Conservation (phyloP, 306 rosid species). For the Macrotyloma uniflorum region DNA sequence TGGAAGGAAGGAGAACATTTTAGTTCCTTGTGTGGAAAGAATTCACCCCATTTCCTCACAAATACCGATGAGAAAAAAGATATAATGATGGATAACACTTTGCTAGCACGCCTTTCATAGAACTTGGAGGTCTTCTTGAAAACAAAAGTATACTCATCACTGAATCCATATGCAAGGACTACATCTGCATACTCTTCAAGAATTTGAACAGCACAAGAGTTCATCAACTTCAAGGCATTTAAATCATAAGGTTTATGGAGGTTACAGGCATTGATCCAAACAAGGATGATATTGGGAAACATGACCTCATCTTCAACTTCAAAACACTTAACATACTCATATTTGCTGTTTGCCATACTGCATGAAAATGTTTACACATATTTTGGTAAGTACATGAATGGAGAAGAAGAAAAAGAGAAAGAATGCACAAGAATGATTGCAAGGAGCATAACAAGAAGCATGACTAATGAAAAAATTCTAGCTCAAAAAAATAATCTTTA, state of each 20-base stretch:
- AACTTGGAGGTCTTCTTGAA: slow-evolving; percentile 76
- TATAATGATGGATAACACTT: slow-evolving; percentile 65
- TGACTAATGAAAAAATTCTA: no score
- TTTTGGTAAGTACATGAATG: no score
- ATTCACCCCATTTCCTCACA: slow-evolving; percentile 65
- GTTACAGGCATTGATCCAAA: slow-evolving; percentile 57
- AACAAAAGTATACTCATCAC: slow-evolving; percentile 72
- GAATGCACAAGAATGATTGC: no score
- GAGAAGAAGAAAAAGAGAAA: no score
- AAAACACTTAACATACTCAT: slow-evolving; percentile 79
- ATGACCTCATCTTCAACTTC: slow-evolving; percentile 77
- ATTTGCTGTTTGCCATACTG: slow-evolving; percentile 77
- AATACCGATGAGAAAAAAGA: slow-evolving; percentile 74
- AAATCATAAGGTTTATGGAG: slow-evolving; percentile 67
- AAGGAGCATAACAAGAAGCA: no score
- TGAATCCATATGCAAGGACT: slow-evolving; percentile 74
- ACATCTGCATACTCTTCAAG: slow-evolving; percentile 69
- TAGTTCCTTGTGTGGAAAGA: slow-evolving; percentile 61
- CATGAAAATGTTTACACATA: not conserved
- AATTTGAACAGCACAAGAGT: slow-evolving; percentile 57
- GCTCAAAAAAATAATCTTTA: no score
- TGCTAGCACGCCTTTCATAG: slow-evolving; percentile 80
- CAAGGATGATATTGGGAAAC: slow-evolving; percentile 69
- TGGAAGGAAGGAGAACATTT: slow-evolving; percentile 61
- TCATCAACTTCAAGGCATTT: slow-evolving; percentile 71